A percentile compares a stretch with the other conserved stretches of the same genome.
These are phyloP conservation scores for Colletotrichum musicola DNA, from an alignment of 2,329 filamentous ascomycete species.

Conservation along the genomic window DNA sequence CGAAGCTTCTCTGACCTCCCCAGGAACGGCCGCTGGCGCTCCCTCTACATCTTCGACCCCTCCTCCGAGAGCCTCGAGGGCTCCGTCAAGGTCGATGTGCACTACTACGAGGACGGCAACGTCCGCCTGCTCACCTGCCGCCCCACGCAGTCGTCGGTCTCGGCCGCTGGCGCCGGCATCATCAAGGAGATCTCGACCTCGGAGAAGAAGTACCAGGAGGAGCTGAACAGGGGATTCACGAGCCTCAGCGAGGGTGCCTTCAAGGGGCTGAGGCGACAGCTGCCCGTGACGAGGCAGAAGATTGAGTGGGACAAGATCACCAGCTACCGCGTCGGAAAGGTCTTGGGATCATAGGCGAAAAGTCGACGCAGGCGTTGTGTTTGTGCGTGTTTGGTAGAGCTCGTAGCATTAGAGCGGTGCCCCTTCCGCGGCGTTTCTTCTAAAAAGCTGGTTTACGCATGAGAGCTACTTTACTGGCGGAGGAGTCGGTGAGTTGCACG, in stretches of 20 bases:
- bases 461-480: neutral
- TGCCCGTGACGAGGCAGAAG: constrained; percentile 97
- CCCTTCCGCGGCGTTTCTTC: constrained; percentile 13
- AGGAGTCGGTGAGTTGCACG: neutral
- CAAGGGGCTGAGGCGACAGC: constrained; percentile 90
- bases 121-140: constrained; percentile 94
- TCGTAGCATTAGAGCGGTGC: constrained; percentile 11
- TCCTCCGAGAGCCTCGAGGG: constrained; percentile 78
- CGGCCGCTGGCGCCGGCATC: constrained; percentile 75
- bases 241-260: constrained; percentile 94
- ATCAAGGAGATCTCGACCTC: constrained; percentile 80
- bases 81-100: constrained; percentile 91
- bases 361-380: neutral
- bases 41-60: constrained; percentile 83
- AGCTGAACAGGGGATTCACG: constrained; percentile 91
- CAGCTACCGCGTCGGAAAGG: constrained; percentile 87
- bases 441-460: neutral
- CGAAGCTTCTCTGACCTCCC: constrained; percentile 39
- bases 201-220: constrained; percentile 96
- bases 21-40: constrained; percentile 97
- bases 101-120: constrained; percentile 99
- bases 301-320: constrained; percentile 99
- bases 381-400: constrained; percentile 10
- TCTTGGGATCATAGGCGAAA: constrained; percentile 66
- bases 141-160: constrained; percentile 71